Conservation (phyloP, 1,139 yeast genomes). For the Protomyces macrosporus region DNA sequence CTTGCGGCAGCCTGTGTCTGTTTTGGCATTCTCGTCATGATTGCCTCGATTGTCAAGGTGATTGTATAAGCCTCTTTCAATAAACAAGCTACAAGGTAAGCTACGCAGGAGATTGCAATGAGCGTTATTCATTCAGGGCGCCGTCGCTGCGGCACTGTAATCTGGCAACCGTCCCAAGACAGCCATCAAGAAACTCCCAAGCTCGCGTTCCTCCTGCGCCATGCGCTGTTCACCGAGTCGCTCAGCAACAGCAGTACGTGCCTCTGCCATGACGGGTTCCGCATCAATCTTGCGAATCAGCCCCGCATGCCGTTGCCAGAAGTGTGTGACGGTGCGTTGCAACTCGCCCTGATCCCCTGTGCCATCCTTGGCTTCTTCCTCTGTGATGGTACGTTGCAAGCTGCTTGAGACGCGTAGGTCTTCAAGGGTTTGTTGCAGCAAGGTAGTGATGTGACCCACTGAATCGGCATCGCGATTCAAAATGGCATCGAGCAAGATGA, state of each 20-base stretch:
- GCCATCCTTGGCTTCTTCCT: background rate
- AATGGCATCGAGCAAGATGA: constrained; percentile 9
- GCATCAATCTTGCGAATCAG: background rate
- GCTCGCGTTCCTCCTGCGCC: background rate
- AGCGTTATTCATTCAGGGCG: background rate
- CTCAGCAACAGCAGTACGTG: background rate
- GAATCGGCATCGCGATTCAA: background rate
- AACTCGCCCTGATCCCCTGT: background rate
- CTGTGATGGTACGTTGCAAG: constrained; percentile 12
- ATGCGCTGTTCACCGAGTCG: background rate
- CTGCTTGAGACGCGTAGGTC: constrained; percentile 11
- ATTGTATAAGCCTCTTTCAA: background rate
- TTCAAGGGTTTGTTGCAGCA: constrained; percentile 9
- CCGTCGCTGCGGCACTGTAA: background rate
- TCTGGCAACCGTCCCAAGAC: background rate
- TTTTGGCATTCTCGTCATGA: constrained; percentile 74
- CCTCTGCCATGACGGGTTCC: background rate
- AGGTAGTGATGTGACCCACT: background rate
- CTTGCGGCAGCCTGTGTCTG: constrained; percentile 58
- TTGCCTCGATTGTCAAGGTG: constrained; percentile 54
- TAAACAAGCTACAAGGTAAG: background rate
- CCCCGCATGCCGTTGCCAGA: background rate
- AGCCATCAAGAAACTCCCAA: background rate
- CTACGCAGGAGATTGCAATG: background rate
- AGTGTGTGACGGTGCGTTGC: background rate